phyloP scores from a whole-genome alignment of 163 green algal genomes.

The Prototheca cutis region DNA sequence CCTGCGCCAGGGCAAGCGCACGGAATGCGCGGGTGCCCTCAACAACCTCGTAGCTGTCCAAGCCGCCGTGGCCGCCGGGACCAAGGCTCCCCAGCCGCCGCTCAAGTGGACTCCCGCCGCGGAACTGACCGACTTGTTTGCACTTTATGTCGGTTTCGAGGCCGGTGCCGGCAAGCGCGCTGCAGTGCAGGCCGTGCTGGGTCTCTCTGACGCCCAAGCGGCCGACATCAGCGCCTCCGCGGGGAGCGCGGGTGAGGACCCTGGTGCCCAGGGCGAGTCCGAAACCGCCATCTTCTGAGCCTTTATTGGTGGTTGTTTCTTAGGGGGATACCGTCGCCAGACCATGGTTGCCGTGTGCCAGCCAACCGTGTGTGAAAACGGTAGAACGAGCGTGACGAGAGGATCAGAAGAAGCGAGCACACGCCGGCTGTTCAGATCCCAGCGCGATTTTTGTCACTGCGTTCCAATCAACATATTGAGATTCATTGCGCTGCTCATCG shows the following conservation, averaged over 20 bases:
- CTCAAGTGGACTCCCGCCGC: slow-evolving; percentile 33
- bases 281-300: not conserved
- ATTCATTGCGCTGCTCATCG: too few relatives aligned
- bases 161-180: slow-evolving; percentile 27
- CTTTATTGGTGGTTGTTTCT: not conserved
- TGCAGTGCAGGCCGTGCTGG: slow-evolving; percentile 29
- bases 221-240: slow-evolving; percentile 25
- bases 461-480: not conserved
- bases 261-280: slow-evolving; percentile 21
- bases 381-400: too few relatives aligned
- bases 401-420: not conserved
- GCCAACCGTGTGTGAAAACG: too few relatives aligned
- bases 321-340: not conserved
- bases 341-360: too few relatives aligned
- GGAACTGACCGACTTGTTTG: slow-evolving; percentile 48
- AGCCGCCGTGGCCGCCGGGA: slow-evolving; percentile 29
- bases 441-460: not conserved
- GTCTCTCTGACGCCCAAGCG: slow-evolving; percentile 28
- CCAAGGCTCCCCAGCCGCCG: too few relatives aligned
- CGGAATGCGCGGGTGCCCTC: slow-evolving; percentile 29
- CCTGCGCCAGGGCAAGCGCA: slow-evolving; percentile 40
- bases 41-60: slow-evolving; percentile 55
- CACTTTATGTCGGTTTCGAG: slow-evolving; percentile 31
- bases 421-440: not conserved
- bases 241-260: slow-evolving; percentile 22